These are phyloP conservation scores for Cladosporium sp. DNA, from an alignment of 2,329 filamentous ascomycete genomes.

Conservation along the genomic window DNA sequence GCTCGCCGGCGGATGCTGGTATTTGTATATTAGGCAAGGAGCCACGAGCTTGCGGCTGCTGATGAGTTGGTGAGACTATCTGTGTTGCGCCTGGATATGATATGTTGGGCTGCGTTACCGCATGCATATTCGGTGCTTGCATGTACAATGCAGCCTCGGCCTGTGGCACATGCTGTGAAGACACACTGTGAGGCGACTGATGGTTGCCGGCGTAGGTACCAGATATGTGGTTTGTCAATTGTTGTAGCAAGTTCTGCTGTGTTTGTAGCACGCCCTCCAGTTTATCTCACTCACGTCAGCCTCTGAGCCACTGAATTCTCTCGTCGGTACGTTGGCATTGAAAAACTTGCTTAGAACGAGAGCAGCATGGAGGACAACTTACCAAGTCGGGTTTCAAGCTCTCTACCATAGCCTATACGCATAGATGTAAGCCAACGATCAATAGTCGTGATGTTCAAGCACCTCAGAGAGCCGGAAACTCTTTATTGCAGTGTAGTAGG, in stretches of 20 bases:
- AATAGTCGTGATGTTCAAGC: background rate
- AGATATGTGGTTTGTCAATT: constrained; percentile 31
- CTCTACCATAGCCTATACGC: constrained; percentile 49
- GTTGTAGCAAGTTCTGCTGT: constrained; percentile 45
- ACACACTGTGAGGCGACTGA: constrained; percentile 14
- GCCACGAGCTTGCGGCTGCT: constrained; percentile 21
- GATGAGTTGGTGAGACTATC: constrained; percentile 14
- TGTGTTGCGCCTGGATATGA: constrained; percentile 21
- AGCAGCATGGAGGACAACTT: constrained; percentile 28
- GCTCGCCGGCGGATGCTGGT: constrained; percentile 17
- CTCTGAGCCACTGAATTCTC: background rate
- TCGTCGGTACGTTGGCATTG: background rate
- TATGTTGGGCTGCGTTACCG: constrained; percentile 20
- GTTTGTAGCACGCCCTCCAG: constrained; percentile 42
- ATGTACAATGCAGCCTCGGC: constrained; percentile 45
- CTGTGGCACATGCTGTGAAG: constrained; percentile 38
- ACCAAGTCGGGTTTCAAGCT: constrained; percentile 57
- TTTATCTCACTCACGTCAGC: constrained; percentile 35
- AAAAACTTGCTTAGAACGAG: background rate
- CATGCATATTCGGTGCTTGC: constrained; percentile 40
- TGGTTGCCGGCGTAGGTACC: background rate
- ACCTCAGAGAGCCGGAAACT: too few species aligned
- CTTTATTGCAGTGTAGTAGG: too few species aligned
- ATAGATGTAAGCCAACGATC: background rate
- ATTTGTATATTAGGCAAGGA: constrained; percentile 20